Evolutionary conservation across 257 asterid genomes (phyloP).

Genomic region (Schizonepeta tenuifolia): DNA sequence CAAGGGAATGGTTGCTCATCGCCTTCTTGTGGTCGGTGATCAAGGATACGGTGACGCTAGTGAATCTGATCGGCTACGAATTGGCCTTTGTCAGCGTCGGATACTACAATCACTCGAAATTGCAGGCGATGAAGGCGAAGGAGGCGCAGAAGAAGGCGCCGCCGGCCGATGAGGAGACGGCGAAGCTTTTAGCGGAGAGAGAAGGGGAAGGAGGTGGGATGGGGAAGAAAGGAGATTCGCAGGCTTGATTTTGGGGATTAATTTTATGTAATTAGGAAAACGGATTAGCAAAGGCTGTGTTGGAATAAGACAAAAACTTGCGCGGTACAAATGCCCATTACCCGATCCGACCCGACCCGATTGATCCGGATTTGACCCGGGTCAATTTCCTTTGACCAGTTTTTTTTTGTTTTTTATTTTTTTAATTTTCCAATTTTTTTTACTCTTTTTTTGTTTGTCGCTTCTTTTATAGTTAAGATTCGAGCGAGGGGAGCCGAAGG

Average conservation of each 20-base stretch:
- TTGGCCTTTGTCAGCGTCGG: slow-evolving; percentile 75
- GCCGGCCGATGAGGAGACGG: slow-evolving; percentile 52
- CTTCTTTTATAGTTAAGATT: no score
- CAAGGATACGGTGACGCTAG: slow-evolving; percentile 69
- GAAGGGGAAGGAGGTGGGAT: slow-evolving; percentile 46
- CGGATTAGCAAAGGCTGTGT: slow-evolving; percentile 7
- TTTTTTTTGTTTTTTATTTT: no score
- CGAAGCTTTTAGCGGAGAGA: slow-evolving; percentile 48
- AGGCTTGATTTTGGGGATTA: slow-evolving; percentile 35
- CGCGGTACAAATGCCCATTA: no score
- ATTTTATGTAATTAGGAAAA: not conserved
- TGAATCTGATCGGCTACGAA: slow-evolving; percentile 71
- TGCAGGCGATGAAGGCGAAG: slow-evolving; percentile 74
- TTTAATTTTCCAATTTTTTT: no score
- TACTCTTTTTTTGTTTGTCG: no score
- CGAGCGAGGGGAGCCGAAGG: no score
- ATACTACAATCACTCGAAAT: slow-evolving; percentile 64
- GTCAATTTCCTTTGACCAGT: no score
- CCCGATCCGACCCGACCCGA: no score
- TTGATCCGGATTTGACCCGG: no score
- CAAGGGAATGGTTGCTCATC: slow-evolving; percentile 74
- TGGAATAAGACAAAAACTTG: no score
- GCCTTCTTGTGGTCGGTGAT: slow-evolving; percentile 91
- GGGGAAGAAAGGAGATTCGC: slow-evolving; percentile 54
- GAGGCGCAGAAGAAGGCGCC: slow-evolving; percentile 61